Base-by-base conservation (phyloP, 1,284 basidiomycete genomes). In the Gomphus sp. region DNA sequence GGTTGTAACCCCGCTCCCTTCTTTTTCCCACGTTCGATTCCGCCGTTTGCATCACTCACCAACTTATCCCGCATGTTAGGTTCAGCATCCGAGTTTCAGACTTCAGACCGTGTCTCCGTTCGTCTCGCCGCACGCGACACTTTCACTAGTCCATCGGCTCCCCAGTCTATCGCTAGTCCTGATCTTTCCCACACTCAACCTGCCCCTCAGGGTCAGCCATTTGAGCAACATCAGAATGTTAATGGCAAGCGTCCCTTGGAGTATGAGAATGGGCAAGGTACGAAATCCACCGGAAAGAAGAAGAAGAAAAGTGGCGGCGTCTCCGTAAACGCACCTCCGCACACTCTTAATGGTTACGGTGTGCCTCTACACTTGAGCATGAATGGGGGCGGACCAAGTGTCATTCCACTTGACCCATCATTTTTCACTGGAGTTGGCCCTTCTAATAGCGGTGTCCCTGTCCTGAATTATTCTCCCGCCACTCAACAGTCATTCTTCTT, bases 81-180 rank as follows among this genome's bases (percentile, higher is more conserved):
- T 37, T n/a, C 51, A 33, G 41, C 55, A 44, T 34, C 52, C 55
- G 55, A 48, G 43, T 61, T 56, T 18, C 80, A 82, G 72, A 61
- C 64, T 55, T 65, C 73, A 67, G 77, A 84, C 67, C 72, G 81
- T 61, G 77, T 74, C 61, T 82, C 81, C 66, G 66, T 81, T 69
- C 81, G 81, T 65, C 65, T 84, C 64, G 76, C 75, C 56, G 79
- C 80, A 33, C 81, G 82, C 53, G 78, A 71, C 45, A 69, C 73
- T 18, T 66, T 69, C 37, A 36, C 36, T 47, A 48, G n/a, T 49
- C 9, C 18, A 36, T 50, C 55, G 5, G 18, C 44, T 31, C 67
- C 71, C 18, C 68, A 68, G n/a, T 60, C 69, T 59, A 61, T 67
- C 60, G 55, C 50, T 39, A 52, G 39, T n/a, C 49, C 47, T 41